Evolutionary conservation across 257 asterid species (phyloP), one percentile per base, ranked within the genome.

Genomic region (Mitragyna speciosa): DNA sequence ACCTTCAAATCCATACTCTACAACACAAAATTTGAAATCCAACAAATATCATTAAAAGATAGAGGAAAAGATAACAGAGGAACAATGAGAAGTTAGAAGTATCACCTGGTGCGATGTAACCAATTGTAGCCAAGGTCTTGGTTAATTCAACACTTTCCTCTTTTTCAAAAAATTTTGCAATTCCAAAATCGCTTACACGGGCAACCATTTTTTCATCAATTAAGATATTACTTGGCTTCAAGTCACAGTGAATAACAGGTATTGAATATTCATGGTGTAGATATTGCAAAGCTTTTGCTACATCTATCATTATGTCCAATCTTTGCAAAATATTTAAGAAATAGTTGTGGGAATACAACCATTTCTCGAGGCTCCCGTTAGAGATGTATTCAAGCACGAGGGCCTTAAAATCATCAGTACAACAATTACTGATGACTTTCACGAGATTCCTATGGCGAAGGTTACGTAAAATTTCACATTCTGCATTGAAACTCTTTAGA

Each of bases 351-450:
- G 77, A 58, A 16, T 79, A 47, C 51, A 79, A 52, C 82, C 77
- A 79, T 7, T 79, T 79, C 63, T 79, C 82, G 43, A 79, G 72
- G 49, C 77, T 79, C 20, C 82, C 77, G 26, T 79, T 79, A 6
- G 30, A 15, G 58, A 79, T 58, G 71, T 70, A 79, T 12, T 79
- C 72, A 17, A 79, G 72, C 5, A 79, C 77, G 20, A 79, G n/a
- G 1, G 82, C 77, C 71, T 71, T 79, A 31, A 79, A 70, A 36
- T 70, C 82, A 26, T 48, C 9, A 5, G 16, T 59, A 3, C 47
- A 65, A 52, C 74, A 77, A 47, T 76, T 70, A 15, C 59, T 54
- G 22, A 78, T 70, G 48, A 78, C 71, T 30, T 70, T 78, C 9
- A 64, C 45, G 0, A 78, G 76, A 56, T 78, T 70, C 14, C 82